phyloP scores from a whole-genome alignment of 495 filamentous ascomycete species.

The Astrothelium subdiscretum region DNA sequence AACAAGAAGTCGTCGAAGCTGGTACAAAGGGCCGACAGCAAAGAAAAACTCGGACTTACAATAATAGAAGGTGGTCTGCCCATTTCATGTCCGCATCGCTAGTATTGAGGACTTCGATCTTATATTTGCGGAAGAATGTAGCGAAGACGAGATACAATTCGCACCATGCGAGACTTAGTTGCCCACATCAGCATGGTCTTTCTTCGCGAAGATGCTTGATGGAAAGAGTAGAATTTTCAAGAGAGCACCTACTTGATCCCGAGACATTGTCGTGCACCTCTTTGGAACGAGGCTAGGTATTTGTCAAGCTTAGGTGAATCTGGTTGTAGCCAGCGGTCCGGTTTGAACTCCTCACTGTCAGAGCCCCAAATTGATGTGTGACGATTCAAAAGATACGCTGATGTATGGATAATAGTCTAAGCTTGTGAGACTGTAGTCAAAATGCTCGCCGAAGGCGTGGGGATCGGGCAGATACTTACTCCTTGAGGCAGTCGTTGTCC shows the following conservation, averaged over 20 bases:
- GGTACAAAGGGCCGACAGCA: neutral
- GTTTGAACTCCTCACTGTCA: conserved; percentile 18
- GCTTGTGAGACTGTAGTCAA: neutral
- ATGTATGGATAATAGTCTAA: neutral
- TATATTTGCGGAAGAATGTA: neutral
- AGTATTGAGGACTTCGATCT: neutral
- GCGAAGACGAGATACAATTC: neutral
- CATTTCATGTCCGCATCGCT: neutral
- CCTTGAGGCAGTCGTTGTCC: neutral
- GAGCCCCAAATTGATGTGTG: conserved; percentile 20
- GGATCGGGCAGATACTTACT: neutral
- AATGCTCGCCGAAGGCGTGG: neutral
- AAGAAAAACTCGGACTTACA: neutral
- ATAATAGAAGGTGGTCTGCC: neutral
- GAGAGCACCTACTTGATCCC: neutral
- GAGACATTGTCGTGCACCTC: neutral
- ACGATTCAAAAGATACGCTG: conserved; percentile 15
- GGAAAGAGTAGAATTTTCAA: neutral
- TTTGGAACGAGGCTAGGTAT: neutral
- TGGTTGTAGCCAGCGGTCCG: conserved; percentile 20
- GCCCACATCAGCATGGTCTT: neutral
- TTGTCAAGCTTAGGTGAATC: neutral
- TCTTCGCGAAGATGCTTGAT: neutral
- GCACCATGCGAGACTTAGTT: neutral
- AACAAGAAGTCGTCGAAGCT: neutral